These are phyloP conservation scores for Rhizopogon salebrosus DNA, from an alignment of 768 basidiomycete species.

Conservation along the genomic window DNA sequence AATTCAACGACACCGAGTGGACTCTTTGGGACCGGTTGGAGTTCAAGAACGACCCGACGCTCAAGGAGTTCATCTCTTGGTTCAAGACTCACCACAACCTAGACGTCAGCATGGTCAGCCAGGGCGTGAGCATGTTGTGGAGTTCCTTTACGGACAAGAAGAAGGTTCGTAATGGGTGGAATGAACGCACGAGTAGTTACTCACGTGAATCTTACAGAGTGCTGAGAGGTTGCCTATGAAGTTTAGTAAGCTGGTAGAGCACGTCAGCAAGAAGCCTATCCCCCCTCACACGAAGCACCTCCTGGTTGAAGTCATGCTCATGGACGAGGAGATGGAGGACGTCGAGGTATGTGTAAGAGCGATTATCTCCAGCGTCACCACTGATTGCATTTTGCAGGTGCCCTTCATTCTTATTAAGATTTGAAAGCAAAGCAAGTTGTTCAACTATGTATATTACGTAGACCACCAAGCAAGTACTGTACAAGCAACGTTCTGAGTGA, in stretches of 20 bases:
- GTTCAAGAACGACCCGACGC: slow-evolving; percentile 83
- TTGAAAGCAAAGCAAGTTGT: slow-evolving; percentile 23
- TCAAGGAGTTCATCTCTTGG: slow-evolving; percentile 78
- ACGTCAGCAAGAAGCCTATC: slow-evolving; percentile 92
- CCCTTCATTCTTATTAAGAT: slow-evolving; percentile 78
- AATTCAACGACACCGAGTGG: slow-evolving; percentile 89
- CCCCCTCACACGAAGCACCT: slow-evolving; percentile 79
- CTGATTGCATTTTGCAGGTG: slow-evolving; percentile 40
- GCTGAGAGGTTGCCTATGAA: slow-evolving; percentile 85
- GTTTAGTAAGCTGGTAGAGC: slow-evolving; percentile 87
- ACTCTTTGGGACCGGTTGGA: slow-evolving; percentile 98
- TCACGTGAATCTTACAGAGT: slow-evolving; percentile 43
- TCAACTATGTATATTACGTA: not conserved
- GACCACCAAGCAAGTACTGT: slow-evolving; percentile 3
- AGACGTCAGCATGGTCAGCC: slow-evolving; percentile 91
- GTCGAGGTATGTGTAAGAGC: slow-evolving; percentile 61
- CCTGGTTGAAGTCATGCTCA: slow-evolving; percentile 91
- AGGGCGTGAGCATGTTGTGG: slow-evolving; percentile 98
- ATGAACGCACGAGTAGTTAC: not conserved
- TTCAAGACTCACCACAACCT: slow-evolving; percentile 84
- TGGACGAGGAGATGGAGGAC: slow-evolving; percentile 89
- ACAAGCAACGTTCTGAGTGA: slow-evolving; percentile 1
- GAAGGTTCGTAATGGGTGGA: slow-evolving; percentile 53
- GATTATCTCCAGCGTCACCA: not conserved
- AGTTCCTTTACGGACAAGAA: slow-evolving; percentile 88